Evolutionary conservation across 2,329 filamentous ascomycete species (phyloP).

Genomic region (Colletotrichum sp.): DNA sequence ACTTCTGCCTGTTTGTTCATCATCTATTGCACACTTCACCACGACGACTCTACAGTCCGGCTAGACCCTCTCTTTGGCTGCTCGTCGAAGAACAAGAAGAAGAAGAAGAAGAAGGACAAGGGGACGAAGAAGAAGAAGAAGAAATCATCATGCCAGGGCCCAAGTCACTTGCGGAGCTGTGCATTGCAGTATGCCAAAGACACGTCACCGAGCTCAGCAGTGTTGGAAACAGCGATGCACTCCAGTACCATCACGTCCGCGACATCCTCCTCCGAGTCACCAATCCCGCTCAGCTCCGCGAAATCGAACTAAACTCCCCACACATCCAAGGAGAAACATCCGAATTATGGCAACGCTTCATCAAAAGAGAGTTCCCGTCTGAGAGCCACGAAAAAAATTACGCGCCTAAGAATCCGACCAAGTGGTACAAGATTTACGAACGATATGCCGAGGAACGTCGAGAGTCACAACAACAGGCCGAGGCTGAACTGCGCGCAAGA

Average conservation of each 20-base stretch:
- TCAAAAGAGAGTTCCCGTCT: slow-evolving; percentile 76
- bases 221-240: slow-evolving; percentile 71
- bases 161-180: slow-evolving; percentile 57
- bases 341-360: slow-evolving; percentile 81
- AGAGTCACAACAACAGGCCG: slow-evolving; percentile 62
- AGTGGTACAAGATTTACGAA: slow-evolving; percentile 81
- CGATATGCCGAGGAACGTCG: slow-evolving; percentile 68
- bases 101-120: neutral
- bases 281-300: slow-evolving; percentile 74
- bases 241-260: slow-evolving; percentile 44
- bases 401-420: slow-evolving; percentile 67
- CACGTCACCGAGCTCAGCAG: slow-evolving; percentile 66
- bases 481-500: slow-evolving; percentile 60
- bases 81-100: neutral
- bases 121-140: neutral
- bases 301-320: slow-evolving; percentile 77
- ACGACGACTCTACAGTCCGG: neutral
- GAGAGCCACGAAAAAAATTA: slow-evolving; percentile 66
- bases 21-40: neutral
- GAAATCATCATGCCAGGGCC: slow-evolving; percentile 21
- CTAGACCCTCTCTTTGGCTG: neutral
- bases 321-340: slow-evolving; percentile 73
- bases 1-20: neutral
- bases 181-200: slow-evolving; percentile 55
- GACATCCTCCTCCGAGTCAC: slow-evolving; percentile 75